Base-by-base conservation (phyloP, 495 filamentous ascomycete genomes). In the Corynascus novoguineensis region DNA sequence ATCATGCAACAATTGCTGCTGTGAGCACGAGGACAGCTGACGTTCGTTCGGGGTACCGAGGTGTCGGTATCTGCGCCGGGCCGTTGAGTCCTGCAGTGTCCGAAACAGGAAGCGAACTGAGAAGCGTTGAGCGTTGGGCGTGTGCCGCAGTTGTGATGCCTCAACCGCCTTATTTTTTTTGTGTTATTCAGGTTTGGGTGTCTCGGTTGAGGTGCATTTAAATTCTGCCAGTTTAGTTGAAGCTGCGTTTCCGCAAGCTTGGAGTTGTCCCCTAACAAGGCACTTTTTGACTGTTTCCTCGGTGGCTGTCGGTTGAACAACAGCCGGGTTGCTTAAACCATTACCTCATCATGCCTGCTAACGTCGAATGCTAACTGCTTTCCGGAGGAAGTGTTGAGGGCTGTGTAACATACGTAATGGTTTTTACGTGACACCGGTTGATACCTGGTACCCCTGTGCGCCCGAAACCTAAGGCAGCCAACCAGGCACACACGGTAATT, bases 401-500 rank as follows among this genome's bases (percentile, higher is more conserved):
- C 22, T 44, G 51, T 54, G 51, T 34, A 47, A 47, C 41, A 46
- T 46, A 41, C 8, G 9, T 3, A 31, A 19, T 15, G 1, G 5
- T 9, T 5, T 29, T 14, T 40, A 53, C n/a, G 34, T 42, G 21
- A 53, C 25, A 27, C 5, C 4, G 32, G 28, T 24, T 4, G 10
- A 22, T 21, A 45, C 24, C 15, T 3, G n/a, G n/a, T 42, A 12
- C 48, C 17, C 17, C 22, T 37, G 9, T 2, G n/a, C 27, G 29
- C 54, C 55, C 53, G 15, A 53, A 19, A 22, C 14, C 34, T 40
- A 25, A 58, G 59, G 59, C 59, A 14, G 5, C 29, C 31, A 51
- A 2, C 38, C 40, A 58, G 59, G 59, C 59, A 38, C 6, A 34
- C 25, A 50, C 54, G 48, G 59, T 25, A 50, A 50, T 58, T 61